Conservation (phyloP, 108 stramenopile genomes). For the Skeletonema potamos region DNA sequence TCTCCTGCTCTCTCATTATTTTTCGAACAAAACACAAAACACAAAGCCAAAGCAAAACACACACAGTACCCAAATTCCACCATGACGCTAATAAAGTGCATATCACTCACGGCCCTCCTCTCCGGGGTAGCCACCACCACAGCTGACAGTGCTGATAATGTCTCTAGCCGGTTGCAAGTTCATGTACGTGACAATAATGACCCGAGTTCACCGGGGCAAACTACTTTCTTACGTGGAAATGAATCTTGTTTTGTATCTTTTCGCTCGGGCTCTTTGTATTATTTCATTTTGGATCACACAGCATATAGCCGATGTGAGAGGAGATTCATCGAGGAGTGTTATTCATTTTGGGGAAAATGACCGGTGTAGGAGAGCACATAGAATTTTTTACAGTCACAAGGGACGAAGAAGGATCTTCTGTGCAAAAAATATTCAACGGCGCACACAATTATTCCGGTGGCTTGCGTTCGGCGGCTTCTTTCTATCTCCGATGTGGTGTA, state of each 20-base stretch:
- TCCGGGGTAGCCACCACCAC: conserved; percentile 4
- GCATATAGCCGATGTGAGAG: neutral
- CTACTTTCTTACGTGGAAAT: neutral
- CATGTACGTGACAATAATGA: conserved; percentile 63
- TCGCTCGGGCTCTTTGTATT: neutral
- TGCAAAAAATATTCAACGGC: neutral
- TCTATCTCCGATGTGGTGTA: neutral
- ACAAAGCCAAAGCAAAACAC: no score
- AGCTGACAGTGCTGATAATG: conserved; percentile 54
- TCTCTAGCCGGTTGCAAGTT: conserved; percentile 75
- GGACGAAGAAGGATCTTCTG: neutral
- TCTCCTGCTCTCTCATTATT: no score
- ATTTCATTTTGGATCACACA: neutral
- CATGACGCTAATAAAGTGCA: conserved; percentile 18
- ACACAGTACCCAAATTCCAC: neutral
- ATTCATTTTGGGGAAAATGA: neutral
- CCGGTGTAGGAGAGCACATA: neutral
- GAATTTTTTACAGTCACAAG: neutral
- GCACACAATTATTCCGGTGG: neutral
- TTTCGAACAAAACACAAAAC: neutral
- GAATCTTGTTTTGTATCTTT: neutral
- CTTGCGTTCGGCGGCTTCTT: neutral
- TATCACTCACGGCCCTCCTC: conserved; percentile 17
- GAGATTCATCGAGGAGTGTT: neutral
- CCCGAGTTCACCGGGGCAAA: neutral